Conservation (phyloP, 805 yeast species). For the Myxozyma vanderwaltii region DNA sequence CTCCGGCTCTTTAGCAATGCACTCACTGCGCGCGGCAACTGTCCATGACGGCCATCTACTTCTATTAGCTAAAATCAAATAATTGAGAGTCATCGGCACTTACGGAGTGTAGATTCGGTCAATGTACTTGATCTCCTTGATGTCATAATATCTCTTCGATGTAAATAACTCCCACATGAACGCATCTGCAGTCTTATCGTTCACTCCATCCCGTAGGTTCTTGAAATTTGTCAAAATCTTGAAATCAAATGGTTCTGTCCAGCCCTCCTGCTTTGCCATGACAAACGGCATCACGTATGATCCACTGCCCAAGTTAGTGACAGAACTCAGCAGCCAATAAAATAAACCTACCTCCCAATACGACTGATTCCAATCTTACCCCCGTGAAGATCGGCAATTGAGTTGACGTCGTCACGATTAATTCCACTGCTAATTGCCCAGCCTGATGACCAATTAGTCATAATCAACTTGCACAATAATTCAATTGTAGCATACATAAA, state of each 20-base stretch:
- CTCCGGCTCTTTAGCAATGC: constrained; percentile 40
- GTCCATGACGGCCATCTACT: constrained; percentile 88
- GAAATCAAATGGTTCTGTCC: constrained; percentile 49
- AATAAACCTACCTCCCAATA: constrained; percentile 60
- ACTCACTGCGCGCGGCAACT: constrained; percentile 54
- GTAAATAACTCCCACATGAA: constrained; percentile 98
- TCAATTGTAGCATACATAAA: constrained; percentile 48
- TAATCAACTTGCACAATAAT: constrained; percentile 1
- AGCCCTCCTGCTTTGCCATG: constrained; percentile 62
- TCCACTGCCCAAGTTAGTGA: constrained; percentile 49
- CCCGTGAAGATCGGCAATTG: constrained; percentile 58
- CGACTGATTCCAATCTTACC: constrained; percentile 75
- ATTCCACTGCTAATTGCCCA: constrained; percentile 88
- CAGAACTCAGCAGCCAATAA: neutral
- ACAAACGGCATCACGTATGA: constrained; percentile 91
- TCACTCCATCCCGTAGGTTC: constrained; percentile 79
- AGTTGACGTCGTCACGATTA: constrained; percentile 56
- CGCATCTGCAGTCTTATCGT: constrained; percentile 66
- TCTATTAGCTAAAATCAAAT: neutral
- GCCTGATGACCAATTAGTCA: constrained; percentile 11
- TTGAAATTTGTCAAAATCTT: constrained; percentile 64
- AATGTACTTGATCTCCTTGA: constrained; percentile 72
- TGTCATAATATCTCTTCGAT: constrained; percentile 79
- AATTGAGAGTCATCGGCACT: neutral
- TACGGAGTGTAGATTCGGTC: constrained; percentile 87